A percentile compares a stretch with the other conserved stretches of the same genome.
phyloP scores from a whole-genome alignment of 768 basidiomycete genomes.

The Russula sp. region DNA sequence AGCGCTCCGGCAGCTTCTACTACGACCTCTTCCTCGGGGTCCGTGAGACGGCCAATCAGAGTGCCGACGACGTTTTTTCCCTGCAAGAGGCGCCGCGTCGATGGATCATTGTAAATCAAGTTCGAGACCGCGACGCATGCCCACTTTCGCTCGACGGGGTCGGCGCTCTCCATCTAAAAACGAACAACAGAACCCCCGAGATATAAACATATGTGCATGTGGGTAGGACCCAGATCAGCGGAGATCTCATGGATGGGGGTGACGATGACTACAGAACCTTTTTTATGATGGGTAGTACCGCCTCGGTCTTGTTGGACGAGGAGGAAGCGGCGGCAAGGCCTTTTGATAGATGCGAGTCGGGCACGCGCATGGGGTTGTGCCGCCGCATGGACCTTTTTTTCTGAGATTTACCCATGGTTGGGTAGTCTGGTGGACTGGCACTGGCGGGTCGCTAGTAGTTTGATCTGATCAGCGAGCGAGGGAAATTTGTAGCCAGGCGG shows the following conservation, averaged over 20 bases:
- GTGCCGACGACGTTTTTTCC: slow-evolving; percentile 86
- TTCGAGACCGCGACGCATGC: slow-evolving; percentile 96
- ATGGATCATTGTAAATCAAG: slow-evolving; percentile 91
- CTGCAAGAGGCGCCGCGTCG: slow-evolving; percentile 82
- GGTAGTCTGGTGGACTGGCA: background rate
- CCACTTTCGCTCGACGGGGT: slow-evolving; percentile 84
- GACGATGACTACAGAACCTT: slow-evolving; percentile 49
- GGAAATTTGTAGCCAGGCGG: background rate
- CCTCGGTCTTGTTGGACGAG: slow-evolving; percentile 68
- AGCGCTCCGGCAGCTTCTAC: slow-evolving; percentile 86
- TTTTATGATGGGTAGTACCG: slow-evolving; percentile 82
- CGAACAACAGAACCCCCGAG: background rate
- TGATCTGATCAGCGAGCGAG: background rate
- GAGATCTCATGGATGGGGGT: background rate
- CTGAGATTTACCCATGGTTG: slow-evolving; percentile 84
- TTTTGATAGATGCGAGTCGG: slow-evolving; percentile 83
- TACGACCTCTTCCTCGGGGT: slow-evolving; percentile 85
- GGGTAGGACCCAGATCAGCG: background rate
- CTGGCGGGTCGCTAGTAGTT: too few relatives aligned
- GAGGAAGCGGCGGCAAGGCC: slow-evolving; percentile 73
- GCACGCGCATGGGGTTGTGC: slow-evolving; percentile 91
- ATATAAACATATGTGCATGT: background rate
- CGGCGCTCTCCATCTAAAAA: slow-evolving; percentile 64
- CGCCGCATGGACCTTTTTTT: slow-evolving; percentile 80
- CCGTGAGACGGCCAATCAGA: slow-evolving; percentile 81